These are phyloP conservation scores for Kwoniella mangroviensis DNA, from an alignment of 768 basidiomycete species.

Conservation along the genomic window DNA sequence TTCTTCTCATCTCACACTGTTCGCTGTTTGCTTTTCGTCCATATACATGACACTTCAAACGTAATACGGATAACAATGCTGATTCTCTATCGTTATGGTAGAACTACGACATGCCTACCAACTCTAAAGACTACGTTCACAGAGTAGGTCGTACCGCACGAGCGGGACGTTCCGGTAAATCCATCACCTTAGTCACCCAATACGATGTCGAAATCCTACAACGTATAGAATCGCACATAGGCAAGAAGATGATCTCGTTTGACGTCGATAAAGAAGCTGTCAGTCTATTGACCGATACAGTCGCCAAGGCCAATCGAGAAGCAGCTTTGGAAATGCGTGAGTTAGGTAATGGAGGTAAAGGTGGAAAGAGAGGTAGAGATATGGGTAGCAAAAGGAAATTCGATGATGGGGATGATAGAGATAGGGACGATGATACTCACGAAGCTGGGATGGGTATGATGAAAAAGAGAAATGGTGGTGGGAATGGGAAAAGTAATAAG, in stretches of 20 bases:
- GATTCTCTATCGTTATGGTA: too few species aligned
- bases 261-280: constrained; percentile 83
- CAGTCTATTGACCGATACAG: constrained; percentile 81
- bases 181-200: constrained; percentile 96
- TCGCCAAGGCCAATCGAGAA: constrained; percentile 74
- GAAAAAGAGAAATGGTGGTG: constrained; percentile 6
- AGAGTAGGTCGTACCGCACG: constrained; percentile 96
- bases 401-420: constrained; percentile 36
- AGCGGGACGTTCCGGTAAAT: constrained; percentile 95
- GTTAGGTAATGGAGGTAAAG: constrained; percentile 64
- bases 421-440: constrained; percentile 89
- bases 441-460: constrained; percentile 82
- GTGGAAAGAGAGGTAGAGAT: constrained; percentile 63
- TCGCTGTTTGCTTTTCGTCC: too few species aligned
- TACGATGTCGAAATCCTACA: constrained; percentile 97
- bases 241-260: constrained; percentile 89
- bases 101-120: constrained; percentile 97
- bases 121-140: constrained; percentile 99
- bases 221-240: constrained; percentile 89
- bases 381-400: constrained; percentile 52
- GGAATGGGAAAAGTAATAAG: constrained; percentile 14
- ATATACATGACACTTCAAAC: too few species aligned
- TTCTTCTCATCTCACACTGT: too few species aligned
- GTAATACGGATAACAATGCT: too few species aligned
- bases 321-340: constrained; percentile 85